A percentile compares a stretch with the other conserved stretches of the same genome.
phyloP scores from a whole-genome alignment of 352 stramenopile genomes.

The Pythium brachiatum region DNA sequence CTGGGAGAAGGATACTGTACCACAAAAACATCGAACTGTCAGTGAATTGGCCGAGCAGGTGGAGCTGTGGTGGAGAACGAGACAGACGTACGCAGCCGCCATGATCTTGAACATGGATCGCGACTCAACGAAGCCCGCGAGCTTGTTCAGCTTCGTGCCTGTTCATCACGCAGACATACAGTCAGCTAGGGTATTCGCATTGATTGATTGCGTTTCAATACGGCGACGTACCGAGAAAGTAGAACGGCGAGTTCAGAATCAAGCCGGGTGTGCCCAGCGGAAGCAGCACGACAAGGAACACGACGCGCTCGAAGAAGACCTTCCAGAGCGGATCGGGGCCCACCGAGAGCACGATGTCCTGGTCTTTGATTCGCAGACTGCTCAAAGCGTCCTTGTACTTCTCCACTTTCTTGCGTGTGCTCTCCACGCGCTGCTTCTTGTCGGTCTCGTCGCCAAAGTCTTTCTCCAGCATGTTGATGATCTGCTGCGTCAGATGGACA shows the following conservation, averaged over 20 bases:
- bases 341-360: slow-evolving; percentile 53
- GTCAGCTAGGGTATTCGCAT: background rate
- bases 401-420: slow-evolving; percentile 48
- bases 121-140: slow-evolving; percentile 68
- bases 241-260: slow-evolving; percentile 75
- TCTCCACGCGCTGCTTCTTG: slow-evolving; percentile 31
- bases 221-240: slow-evolving; percentile 61
- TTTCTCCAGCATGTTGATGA: slow-evolving; percentile 72
- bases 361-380: slow-evolving; percentile 60
- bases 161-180: background rate
- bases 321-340: slow-evolving; percentile 55
- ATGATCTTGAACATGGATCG: slow-evolving; percentile 85
- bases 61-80: background rate
- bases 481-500: slow-evolving; percentile 71
- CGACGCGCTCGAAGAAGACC: slow-evolving; percentile 59
- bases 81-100: slow-evolving; percentile 41
- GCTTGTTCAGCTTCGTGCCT: slow-evolving; percentile 69
- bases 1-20: slow-evolving; percentile 55
- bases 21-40: slow-evolving; percentile 10
- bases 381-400: slow-evolving; percentile 61
- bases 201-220: background rate
- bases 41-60: background rate
- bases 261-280: slow-evolving; percentile 63
- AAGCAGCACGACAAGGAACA: slow-evolving; percentile 68
- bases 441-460: slow-evolving; percentile 33